These are phyloP conservation scores for Pseudomassariella vexata DNA, from an alignment of 2,329 filamentous ascomycete genomes.

Conservation along the genomic window DNA sequence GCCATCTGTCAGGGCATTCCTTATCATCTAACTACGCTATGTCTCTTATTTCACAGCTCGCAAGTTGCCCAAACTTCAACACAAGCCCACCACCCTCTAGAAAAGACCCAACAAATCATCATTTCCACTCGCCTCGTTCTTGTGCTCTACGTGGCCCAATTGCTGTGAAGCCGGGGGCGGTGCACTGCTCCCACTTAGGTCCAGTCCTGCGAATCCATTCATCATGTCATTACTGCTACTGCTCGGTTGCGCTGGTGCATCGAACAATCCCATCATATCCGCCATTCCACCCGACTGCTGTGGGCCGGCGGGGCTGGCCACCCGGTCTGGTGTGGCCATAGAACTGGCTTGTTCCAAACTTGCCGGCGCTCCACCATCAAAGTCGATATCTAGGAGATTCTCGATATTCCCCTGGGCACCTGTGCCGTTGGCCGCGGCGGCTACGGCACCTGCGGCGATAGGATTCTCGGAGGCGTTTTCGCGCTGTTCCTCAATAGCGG, in stretches of 20 bases:
- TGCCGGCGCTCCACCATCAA: slow-evolving; percentile 89
- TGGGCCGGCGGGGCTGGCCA: slow-evolving; percentile 53
- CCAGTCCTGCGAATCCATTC: slow-evolving; percentile 79
- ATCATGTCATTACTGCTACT: slow-evolving; percentile 81
- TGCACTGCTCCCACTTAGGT: slow-evolving; percentile 61
- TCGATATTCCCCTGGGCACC: slow-evolving; percentile 73
- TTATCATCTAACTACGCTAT: no score
- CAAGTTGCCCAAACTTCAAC: no score
- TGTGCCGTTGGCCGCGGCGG: slow-evolving; percentile 55
- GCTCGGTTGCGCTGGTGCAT: slow-evolving; percentile 51
- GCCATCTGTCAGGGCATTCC: no score
- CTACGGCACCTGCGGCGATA: slow-evolving; percentile 77
- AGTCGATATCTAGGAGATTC: slow-evolving; percentile 93
- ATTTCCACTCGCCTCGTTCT: slow-evolving; percentile 34
- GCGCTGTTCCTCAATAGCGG: slow-evolving; percentile 92
- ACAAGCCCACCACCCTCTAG: no score
- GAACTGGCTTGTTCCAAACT: slow-evolving; percentile 57
- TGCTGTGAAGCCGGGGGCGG: slow-evolving; percentile 61
- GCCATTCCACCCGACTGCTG: slow-evolving; percentile 44
- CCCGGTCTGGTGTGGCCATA: slow-evolving; percentile 61
- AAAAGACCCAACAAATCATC: slow-evolving; percentile 59
- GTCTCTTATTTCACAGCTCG: no score
- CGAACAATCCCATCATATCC: slow-evolving; percentile 66
- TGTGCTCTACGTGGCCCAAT: slow-evolving; percentile 39
- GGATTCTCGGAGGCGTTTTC: slow-evolving; percentile 92